Percentiles rank a stretch among this genome's conserved stretches.
phyloP scores from a whole-genome alignment of 2,329 filamentous ascomycete species.

The Xylariaceae sp. region DNA sequence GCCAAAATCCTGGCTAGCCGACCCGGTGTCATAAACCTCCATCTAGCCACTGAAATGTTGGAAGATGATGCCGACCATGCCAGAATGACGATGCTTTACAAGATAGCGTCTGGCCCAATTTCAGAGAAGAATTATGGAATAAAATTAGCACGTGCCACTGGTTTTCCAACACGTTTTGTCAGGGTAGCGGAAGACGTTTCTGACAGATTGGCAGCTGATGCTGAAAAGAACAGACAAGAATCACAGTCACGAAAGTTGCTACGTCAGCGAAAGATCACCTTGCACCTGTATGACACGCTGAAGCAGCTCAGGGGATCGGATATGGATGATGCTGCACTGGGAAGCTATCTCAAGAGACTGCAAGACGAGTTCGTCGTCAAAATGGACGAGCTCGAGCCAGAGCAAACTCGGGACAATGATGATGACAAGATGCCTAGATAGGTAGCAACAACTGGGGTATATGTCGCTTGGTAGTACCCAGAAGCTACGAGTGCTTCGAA shows the following conservation, averaged over 20 bases:
- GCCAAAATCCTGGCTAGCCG: conserved; percentile 70
- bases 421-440: too few relatives aligned
- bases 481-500: too few relatives aligned
- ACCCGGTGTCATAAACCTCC: conserved; percentile 75
- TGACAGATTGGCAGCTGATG: conserved; percentile 52
- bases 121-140: conserved; percentile 77
- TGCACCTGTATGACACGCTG: conserved; percentile 69
- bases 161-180: conserved; percentile 65
- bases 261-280: conserved; percentile 66
- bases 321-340: conserved; percentile 61
- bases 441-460: too few relatives aligned
- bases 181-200: conserved; percentile 65
- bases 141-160: conserved; percentile 70
- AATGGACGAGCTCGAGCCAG: conserved; percentile 59
- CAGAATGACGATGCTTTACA: conserved; percentile 85
- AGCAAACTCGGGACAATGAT: too few relatives aligned
- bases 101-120: conserved; percentile 67
- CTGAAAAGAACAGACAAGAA: conserved; percentile 53
- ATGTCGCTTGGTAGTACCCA: too few relatives aligned
- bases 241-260: conserved; percentile 55
- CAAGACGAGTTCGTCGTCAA: conserved; percentile 70
- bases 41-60: conserved; percentile 68
- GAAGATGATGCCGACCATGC: conserved; percentile 42
- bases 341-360: conserved; percentile 59
- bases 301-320: conserved; percentile 60